Conservation (phyloP, 2,329 filamentous ascomycete species). For the Paracoccidioides brasiliensis region DNA sequence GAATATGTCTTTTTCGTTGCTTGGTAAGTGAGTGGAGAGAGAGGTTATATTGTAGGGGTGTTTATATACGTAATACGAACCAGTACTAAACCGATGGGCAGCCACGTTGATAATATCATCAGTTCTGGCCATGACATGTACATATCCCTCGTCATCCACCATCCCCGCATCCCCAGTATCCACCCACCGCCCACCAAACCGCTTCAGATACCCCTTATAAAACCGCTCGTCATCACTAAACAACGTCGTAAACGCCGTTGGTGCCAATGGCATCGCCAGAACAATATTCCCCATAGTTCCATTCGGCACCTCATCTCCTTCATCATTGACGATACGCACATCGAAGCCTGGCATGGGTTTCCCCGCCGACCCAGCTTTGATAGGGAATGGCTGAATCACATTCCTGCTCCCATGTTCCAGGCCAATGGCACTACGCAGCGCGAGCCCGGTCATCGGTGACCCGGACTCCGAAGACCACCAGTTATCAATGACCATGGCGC, state of each 20-base stretch:
- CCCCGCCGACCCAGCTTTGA: constrained; percentile 77
- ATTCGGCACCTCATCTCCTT: constrained; percentile 54
- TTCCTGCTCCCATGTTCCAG: constrained; percentile 35
- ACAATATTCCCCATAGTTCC: constrained; percentile 88
- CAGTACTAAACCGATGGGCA: constrained; percentile 78
- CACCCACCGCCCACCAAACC: constrained; percentile 70
- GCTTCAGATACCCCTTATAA: constrained; percentile 69
- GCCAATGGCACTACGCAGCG: constrained; percentile 50
- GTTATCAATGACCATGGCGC: constrained; percentile 54
- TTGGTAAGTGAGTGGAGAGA: not conserved
- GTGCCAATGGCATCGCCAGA: constrained; percentile 65
- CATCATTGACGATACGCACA: constrained; percentile 69
- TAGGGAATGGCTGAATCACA: constrained; percentile 38
- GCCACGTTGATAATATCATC: constrained; percentile 97
- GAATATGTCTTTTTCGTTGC: not conserved
- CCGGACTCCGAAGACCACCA: constrained; percentile 65
- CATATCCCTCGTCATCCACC: constrained; percentile 60
- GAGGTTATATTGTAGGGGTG: not conserved
- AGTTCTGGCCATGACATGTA: constrained; percentile 49
- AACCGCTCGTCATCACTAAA: constrained; percentile 81
- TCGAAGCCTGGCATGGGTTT: constrained; percentile 89
- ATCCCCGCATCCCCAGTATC: constrained; percentile 87
- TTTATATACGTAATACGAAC: constrained; percentile 33
- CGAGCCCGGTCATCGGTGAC: constrained; percentile 53
- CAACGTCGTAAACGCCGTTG: constrained; percentile 71